phyloP scores from a whole-genome alignment of 2,329 filamentous ascomycete genomes.

The Fusarium nematophilum region DNA sequence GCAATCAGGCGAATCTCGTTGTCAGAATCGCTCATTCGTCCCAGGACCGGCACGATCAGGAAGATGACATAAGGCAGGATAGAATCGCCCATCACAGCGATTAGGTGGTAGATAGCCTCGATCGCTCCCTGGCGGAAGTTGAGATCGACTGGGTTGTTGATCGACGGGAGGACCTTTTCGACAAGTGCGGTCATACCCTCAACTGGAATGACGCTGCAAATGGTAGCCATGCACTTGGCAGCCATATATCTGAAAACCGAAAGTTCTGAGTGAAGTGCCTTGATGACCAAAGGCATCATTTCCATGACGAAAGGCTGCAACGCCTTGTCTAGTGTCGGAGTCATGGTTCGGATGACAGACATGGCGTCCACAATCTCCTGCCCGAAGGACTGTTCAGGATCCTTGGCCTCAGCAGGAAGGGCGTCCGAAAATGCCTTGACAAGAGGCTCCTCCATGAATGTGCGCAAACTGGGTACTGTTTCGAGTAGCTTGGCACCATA shows the following conservation, averaged over 20 bases:
- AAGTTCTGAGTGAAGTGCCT: conserved; percentile 85
- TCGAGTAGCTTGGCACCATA: conserved; percentile 83
- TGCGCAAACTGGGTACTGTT: conserved; percentile 84
- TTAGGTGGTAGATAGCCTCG: conserved; percentile 95
- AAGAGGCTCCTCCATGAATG: conserved; percentile 85
- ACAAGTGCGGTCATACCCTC: conserved; percentile 97
- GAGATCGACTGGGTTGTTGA: conserved; percentile 89
- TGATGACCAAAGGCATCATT: conserved; percentile 86
- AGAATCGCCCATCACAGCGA: conserved; percentile 96
- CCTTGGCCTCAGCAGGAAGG: conserved; percentile 77
- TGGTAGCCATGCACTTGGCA: conserved; percentile 95
- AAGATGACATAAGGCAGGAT: conserved; percentile 99
- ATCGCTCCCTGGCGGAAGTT: conserved; percentile 92
- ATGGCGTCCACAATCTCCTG: conserved; percentile 95
- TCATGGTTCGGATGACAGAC: conserved; percentile 90
- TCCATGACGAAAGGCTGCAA: conserved; percentile 85
- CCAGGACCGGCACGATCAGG: conserved; percentile 95
- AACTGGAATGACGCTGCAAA: conserved; percentile 95
- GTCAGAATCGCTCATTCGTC: conserved; percentile 98
- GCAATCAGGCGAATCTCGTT: conserved; percentile 94
- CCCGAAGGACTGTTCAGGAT: conserved; percentile 80
- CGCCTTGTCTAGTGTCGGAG: conserved; percentile 84
- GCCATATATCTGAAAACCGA: conserved; percentile 97
- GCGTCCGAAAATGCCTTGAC: conserved; percentile 77
- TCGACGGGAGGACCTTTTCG: conserved; percentile 89